Evolutionary conservation across 129 eudicot genomes (phyloP), one percentile per base, ranked within the genome.

Genomic region (Dittrichia graveolens): DNA sequence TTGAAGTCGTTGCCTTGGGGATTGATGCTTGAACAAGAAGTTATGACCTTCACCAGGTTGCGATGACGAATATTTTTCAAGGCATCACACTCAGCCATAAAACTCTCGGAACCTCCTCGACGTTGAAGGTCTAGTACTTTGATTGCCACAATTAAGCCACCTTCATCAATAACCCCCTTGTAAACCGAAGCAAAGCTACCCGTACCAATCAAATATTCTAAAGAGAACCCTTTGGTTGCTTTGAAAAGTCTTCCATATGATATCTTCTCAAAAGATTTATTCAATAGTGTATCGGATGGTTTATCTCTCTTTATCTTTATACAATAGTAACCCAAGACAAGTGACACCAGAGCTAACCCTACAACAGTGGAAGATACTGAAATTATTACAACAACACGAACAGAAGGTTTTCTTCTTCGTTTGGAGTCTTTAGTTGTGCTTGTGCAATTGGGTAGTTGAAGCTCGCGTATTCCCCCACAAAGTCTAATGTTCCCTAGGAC

Each of bases 171-270:
- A 60, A 52, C 65, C 40, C 82, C 82, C 58, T 53, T 71, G 59
- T 69, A 78, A 31, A 78, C 78, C n/a, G 72, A 80, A 24, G 72
- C 60, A 44, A 79, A 79, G 55, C 75, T 52, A n/a, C 83, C 79
- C 42, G 61, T 38, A 10, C 84, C 84, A 24, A 74, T 59, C 42
- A 80, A 45, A 54, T 74, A 60, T 10, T 5, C 79, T 5, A 58
- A 16, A 48, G 83, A 73, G 70, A 79, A 79, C 59, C 80, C 83
- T 34, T 38, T 42, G 0, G 80, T 79, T 4, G 76, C 83, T 48
- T 74, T 74, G 79, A 55, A 55, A n/a, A 79, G 79, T 9, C 6
- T 34, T 9, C 60, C 50, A 31, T 79, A 74, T 3, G 83, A 79
- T n/a, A 74, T 37, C 67, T 80, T 80, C 18, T 67, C 46, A 40